A percentile compares a stretch with the other conserved stretches of the same genome.
These are phyloP conservation scores for Sporothrix phasma DNA, from an alignment of 2,329 filamentous ascomycete genomes.

Conservation along the genomic window DNA sequence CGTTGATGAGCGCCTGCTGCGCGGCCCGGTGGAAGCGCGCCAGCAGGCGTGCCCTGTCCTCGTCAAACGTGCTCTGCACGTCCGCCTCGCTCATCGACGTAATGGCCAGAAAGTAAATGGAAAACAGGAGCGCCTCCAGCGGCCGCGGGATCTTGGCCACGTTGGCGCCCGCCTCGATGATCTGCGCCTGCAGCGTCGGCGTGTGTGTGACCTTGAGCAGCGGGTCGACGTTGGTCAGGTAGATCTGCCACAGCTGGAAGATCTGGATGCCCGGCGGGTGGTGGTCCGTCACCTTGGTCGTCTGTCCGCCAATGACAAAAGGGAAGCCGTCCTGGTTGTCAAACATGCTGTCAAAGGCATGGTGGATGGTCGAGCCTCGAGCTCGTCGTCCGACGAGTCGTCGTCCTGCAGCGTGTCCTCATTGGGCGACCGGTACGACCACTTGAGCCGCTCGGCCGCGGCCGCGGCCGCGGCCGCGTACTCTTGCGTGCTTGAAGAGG, in stretches of 20 bases:
- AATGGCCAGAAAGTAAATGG: conserved; percentile 50
- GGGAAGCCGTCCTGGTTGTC: conserved; percentile 46
- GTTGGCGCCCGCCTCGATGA: conserved; percentile 52
- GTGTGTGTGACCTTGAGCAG: conserved; percentile 59
- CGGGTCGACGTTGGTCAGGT: conserved; percentile 59
- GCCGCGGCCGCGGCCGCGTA: conserved; percentile 8
- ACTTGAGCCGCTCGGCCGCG: not conserved
- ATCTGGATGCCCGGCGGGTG: conserved; percentile 48
- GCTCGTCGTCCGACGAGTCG: conserved; percentile 49
- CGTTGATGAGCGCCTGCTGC: conserved; percentile 57
- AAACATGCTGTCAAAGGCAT: conserved; percentile 51
- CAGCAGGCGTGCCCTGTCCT: conserved; percentile 41
- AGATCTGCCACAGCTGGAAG: conserved; percentile 60
- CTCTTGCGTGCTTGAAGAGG: conserved; percentile 33
- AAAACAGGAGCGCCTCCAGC: conserved; percentile 59
- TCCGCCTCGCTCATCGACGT: conserved; percentile 48
- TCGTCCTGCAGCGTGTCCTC: conserved; percentile 33
- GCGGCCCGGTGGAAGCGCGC: conserved; percentile 46
- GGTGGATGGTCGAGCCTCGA: conserved; percentile 45
- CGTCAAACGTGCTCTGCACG: conserved; percentile 41
- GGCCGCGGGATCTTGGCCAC: conserved; percentile 43
- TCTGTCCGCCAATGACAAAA: conserved; percentile 41
- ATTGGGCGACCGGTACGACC: conserved; percentile 38
- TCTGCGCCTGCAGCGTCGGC: conserved; percentile 52
- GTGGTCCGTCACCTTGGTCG: conserved; percentile 34